Evolutionary conservation across 2,329 filamentous ascomycete species (phyloP), one percentile per base, ranked within the genome.

Genomic region (Penicillium rolfsii): DNA sequence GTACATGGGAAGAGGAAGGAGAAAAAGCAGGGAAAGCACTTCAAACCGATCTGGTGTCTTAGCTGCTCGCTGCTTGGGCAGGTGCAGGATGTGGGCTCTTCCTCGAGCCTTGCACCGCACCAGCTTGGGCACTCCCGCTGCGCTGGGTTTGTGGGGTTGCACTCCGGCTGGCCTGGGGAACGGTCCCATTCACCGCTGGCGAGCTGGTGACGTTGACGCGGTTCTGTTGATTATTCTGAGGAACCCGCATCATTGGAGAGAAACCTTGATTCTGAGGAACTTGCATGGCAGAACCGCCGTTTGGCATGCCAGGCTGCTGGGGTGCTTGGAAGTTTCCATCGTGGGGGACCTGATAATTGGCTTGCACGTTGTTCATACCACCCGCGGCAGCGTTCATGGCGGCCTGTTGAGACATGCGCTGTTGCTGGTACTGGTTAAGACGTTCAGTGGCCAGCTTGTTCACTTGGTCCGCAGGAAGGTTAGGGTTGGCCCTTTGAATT

Each of bases 391-490:
- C 81, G 69, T 81, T 82, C 73, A 84, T 80, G 2, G 82, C 81
- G 43, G 78, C 81, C 67, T 70, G 67, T 43, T 83, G 81, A n/a
- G 80, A 81, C 71, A 80, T 80, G 52, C 73, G 76, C 67, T 77
- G 79, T 64, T 78, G 80, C 63, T 82, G 80, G 64, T 79, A 77
- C 61, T 79, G 76, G 61, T 79, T 74, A 43, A 85, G 73, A 52
- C 81, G 79, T 40, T 85, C 81, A 1, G 80, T 83, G 3, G 85
- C 83, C 63, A 84, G 70, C 43, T 80, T 79, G 58, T 77, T 81
- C 9, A 87, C 77, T 70, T 87, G 83, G 28, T 87, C 84, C 3
- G 80, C 78, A 1, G 82, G 76, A 63, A 84, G 74, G 57, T 80
- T 79, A 1, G 84, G 84, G 64, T 85, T 80, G 64, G 73, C 80